phyloP scores from a whole-genome alignment of 257 asterid genomes.

The Solanum etuberosum region DNA sequence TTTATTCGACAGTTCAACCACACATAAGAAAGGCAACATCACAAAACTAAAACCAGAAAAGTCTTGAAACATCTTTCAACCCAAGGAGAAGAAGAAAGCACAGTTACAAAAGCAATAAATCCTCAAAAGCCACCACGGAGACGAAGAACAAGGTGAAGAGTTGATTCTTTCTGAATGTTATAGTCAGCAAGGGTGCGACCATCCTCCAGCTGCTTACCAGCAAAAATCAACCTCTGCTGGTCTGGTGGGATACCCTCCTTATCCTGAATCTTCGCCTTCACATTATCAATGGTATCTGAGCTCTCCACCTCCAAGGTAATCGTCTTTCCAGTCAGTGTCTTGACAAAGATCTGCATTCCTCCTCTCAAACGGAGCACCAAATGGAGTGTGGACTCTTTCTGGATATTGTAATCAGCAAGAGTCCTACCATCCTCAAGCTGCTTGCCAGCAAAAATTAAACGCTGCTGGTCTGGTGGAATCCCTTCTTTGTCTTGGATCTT shows the following conservation, averaged over 20 bases:
- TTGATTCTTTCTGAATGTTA: not conserved
- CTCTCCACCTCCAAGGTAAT: not conserved
- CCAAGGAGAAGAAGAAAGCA: not conserved
- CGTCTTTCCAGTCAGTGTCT: not conserved
- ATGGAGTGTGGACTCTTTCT: constrained; percentile 1
- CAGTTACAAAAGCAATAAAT: not conserved
- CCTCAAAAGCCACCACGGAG: not conserved
- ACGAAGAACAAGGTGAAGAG: not conserved
- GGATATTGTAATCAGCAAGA: not conserved
- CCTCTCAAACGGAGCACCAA: not conserved
- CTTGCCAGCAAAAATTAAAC: constrained; percentile 4
- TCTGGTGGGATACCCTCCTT: not conserved
- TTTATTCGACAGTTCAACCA: not conserved
- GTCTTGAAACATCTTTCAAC: not conserved
- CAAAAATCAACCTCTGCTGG: constrained; percentile 1
- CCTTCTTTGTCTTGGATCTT: not conserved
- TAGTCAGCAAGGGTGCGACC: constrained; percentile 1
- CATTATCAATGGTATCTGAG: not conserved
- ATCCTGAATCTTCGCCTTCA: not conserved
- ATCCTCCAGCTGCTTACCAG: constrained; percentile 6
- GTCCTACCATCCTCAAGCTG: constrained; percentile 1
- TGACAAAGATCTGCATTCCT: not conserved
- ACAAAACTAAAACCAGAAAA: not conserved
- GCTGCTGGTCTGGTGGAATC: not conserved
- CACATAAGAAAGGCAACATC: not conserved